These are phyloP conservation scores for Asclepias syriaca DNA, from an alignment of 257 asterid genomes.

Conservation along the genomic window DNA sequence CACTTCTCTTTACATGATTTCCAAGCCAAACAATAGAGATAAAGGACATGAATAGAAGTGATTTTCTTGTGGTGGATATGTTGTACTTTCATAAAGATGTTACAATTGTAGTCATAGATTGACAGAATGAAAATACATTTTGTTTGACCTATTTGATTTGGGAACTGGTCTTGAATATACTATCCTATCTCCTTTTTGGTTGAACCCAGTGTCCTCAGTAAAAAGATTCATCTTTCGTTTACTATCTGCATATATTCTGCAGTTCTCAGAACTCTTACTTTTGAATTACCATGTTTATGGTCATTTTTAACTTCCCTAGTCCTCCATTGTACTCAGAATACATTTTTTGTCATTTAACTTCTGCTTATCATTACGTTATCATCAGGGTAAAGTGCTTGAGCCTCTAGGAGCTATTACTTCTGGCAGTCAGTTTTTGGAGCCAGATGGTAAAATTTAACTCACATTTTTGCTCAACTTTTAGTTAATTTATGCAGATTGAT, in stretches of 20 bases:
- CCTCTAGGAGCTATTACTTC: constrained; percentile 93
- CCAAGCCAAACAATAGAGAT: neutral
- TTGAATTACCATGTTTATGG: neutral
- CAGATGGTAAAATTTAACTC: constrained; percentile 66
- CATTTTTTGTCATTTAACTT: constrained; percentile 1
- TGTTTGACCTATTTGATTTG: neutral
- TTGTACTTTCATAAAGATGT: neutral
- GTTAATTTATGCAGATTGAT: constrained; percentile 11
- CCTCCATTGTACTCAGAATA: neutral
- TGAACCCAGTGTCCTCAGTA: neutral
- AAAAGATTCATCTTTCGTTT: neutral
- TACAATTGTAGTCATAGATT: neutral
- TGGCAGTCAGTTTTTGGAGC: constrained; percentile 96
- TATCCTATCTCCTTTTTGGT: neutral
- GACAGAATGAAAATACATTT: neutral
- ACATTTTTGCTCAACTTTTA: constrained; percentile 5
- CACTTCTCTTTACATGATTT: constrained; percentile 2
- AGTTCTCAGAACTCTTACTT: neutral
- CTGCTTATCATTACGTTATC: constrained; percentile 19
- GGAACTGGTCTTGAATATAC: neutral
- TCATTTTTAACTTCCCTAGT: neutral
- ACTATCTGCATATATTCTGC: neutral
- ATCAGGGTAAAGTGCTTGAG: constrained; percentile 93
- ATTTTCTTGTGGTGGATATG: neutral
- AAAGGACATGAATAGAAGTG: neutral